Percentiles rank a stretch among this genome's conserved stretches.
Conservation (phyloP, 345 rosid genomes). For the Barbarea vulgaris region DNA sequence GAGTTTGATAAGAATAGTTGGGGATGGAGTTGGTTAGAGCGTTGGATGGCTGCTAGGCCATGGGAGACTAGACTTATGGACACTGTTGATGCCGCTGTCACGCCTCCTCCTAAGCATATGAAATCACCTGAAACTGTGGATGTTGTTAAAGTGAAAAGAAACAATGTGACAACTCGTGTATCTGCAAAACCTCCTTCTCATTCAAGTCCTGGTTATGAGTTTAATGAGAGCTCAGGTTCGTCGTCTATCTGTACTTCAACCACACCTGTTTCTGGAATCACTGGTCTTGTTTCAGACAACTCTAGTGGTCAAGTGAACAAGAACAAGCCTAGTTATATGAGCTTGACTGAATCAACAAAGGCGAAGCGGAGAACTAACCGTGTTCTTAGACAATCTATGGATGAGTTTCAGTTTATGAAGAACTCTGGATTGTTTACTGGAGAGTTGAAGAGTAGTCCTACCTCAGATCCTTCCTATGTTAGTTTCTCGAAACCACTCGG, state of each 20-base stretch:
- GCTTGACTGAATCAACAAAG: conserved; percentile 81
- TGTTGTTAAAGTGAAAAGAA: conserved; percentile 60
- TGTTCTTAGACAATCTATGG: conserved; percentile 80
- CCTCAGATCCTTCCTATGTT: conserved; percentile 50
- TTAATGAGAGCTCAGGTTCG: conserved; percentile 77
- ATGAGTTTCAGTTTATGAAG: conserved; percentile 81
- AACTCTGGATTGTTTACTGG: conserved; percentile 51
- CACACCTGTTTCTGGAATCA: conserved; percentile 64
- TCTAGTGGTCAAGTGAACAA: conserved; percentile 41
- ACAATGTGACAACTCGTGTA: conserved; percentile 76
- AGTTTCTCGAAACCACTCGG: conserved; percentile 56
- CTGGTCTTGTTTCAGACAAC: conserved; percentile 56
- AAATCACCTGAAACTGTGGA: conserved; percentile 54
- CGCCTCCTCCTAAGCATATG: conserved; percentile 48
- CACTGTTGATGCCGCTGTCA: conserved; percentile 37
- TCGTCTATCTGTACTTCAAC: conserved; percentile 77
- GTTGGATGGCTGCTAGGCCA: conserved; percentile 99
- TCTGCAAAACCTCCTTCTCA: conserved; percentile 63
- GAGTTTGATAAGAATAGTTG: conserved; percentile 74
- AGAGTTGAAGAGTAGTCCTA: conserved; percentile 46
- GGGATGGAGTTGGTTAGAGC: conserved; percentile 99
- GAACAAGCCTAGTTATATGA: conserved; percentile 80
- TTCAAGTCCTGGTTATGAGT: conserved; percentile 78
- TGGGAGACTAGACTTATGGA: conserved; percentile 95
- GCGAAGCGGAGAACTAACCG: conserved; percentile 64